Base-by-base conservation (phyloP, 306 rosid species). In the Trifolium dubium region DNA sequence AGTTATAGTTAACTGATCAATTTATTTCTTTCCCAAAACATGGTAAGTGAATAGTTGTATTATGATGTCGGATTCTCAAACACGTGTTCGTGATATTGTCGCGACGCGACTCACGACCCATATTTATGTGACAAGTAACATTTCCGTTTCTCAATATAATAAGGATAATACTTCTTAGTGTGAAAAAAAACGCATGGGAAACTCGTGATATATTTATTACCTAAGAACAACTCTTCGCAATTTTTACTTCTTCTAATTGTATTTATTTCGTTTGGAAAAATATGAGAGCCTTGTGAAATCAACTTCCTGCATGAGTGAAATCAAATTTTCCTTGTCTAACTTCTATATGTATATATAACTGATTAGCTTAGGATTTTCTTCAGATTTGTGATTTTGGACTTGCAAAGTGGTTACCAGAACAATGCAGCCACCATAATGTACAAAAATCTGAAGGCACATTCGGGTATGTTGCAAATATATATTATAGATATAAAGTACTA, bases 301-400 rank as follows among this genome's bases (percentile, higher is more conserved):
- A 23, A 23, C n/a, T n/a, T n/a, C n/a, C n/a, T n/a, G n/a, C n/a
- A n/a, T n/a, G n/a, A n/a, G 54, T 49, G 19, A 49, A 23, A 23
- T 23, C 23, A 23, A 23, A 23, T 23, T 23, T 23, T 23, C 23
- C 23, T 23, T 23, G 23, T 23, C 23, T 23, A 23, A 23, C 23
- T 23, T 23, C 23, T 23, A 23, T 23, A 23, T 23, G 23, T 23
- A 23, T 23, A 23, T 23, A 23, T 23, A 0, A 23, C 23, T 23
- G 23, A 23, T 23, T 23, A 23, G 23, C 23, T 23, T 23, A 64
- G 29, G 47, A 72, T 74, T 53, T 75, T 44, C 29, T 79, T 67
- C 83, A 93, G 98, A 93, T 93, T 79, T 93, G 97, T 80, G 98
- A 93, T 80, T 93, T 93, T 71, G 98, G 98, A 53, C 93, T 93